These are phyloP conservation scores for Tulasnella sp. DNA, from an alignment of 768 basidiomycete species.

Conservation along the genomic window DNA sequence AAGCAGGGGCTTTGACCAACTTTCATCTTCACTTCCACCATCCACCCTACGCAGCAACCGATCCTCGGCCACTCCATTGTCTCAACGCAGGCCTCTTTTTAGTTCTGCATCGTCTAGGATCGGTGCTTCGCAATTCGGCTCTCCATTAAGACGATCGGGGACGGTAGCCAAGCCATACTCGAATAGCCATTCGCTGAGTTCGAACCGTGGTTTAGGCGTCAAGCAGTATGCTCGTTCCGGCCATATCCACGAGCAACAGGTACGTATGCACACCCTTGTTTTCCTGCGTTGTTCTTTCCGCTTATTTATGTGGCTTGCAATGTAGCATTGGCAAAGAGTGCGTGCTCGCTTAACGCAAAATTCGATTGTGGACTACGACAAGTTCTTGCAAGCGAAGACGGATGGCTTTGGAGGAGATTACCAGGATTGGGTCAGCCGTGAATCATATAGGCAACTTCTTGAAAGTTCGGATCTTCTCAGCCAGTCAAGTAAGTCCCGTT, in stretches of 20 bases:
- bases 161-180: not conserved
- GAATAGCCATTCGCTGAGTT: not conserved
- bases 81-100: conserved; percentile 3
- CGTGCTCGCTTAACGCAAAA: not conserved
- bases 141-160: not conserved
- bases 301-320: not conserved
- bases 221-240: not conserved
- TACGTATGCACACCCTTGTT: not conserved
- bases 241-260: conserved; percentile 12
- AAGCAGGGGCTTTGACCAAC: not conserved
- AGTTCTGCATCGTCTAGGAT: not conserved
- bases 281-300: not conserved
- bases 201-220: not conserved
- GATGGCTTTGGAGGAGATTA: conserved; percentile 3
- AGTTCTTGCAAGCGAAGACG: not conserved
- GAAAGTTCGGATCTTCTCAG: not conserved
- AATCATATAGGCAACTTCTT: not conserved
- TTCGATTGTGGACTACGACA: conserved; percentile 2
- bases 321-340: not conserved
- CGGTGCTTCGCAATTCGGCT: not conserved
- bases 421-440: not conserved
- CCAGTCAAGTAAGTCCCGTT: not conserved
- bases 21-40: not conserved
- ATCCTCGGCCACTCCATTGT: not conserved
- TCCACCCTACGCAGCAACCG: not conserved